A percentile compares a stretch with the other conserved stretches of the same genome.
phyloP scores from a whole-genome alignment of 108 stramenopile species.

The Nitzschia inconspicua region DNA sequence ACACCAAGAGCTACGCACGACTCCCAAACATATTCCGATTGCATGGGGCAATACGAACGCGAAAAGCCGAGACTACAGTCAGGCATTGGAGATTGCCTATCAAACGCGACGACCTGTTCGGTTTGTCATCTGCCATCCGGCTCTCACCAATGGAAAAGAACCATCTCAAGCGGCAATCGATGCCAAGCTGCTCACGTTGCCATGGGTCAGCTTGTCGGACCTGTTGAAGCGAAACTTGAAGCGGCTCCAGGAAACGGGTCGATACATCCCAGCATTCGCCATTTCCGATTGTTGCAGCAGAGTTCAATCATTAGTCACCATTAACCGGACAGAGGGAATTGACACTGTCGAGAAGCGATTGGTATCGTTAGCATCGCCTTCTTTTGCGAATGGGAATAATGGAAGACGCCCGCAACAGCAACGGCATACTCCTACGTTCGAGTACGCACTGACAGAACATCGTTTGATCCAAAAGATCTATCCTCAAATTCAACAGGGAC shows the following conservation, averaged over 20 bases:
- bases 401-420: not conserved
- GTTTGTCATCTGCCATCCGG: constrained; percentile 48
- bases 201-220: constrained; percentile 33
- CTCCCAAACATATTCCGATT: constrained; percentile 20
- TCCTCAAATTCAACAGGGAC: not conserved
- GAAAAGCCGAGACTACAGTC: constrained; percentile 50
- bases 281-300: constrained; percentile 57
- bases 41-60: constrained; percentile 83
- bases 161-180: not conserved
- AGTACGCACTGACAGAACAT: constrained; percentile 13
- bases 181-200: constrained; percentile 15
- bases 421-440: constrained; percentile 1
- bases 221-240: constrained; percentile 53
- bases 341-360: constrained; percentile 9
- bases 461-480: constrained; percentile 21
- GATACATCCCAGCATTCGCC: constrained; percentile 60
- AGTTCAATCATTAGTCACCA: constrained; percentile 32
- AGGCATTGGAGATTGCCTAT: constrained; percentile 59
- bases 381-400: not conserved
- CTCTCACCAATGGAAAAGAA: not conserved
- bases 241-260: constrained; percentile 55
- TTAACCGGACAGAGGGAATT: not conserved
- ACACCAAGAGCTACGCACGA: constrained; percentile 5
- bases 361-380: constrained; percentile 3
- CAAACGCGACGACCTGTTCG: constrained; percentile 61